These are phyloP conservation scores for Giardia duodenalis DNA, from an alignment of 208 protist genomes.

Conservation along the genomic window DNA sequence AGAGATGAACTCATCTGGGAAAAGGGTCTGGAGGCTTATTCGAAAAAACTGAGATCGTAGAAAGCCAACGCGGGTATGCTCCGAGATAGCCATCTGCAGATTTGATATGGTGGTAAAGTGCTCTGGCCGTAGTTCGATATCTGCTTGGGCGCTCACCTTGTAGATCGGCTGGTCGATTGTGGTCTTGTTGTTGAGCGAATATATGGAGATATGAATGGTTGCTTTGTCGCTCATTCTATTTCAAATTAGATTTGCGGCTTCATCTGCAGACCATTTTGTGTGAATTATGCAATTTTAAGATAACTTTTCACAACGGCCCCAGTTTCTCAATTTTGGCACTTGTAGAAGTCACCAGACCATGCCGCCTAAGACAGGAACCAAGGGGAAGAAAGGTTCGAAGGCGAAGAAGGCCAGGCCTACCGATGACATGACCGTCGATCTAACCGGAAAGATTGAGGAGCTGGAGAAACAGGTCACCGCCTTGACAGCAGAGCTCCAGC, in stretches of 20 bases:
- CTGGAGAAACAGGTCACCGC: neutral
- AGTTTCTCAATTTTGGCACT: neutral
- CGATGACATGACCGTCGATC: neutral
- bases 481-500: conserved; percentile 59
- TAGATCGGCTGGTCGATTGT: neutral
- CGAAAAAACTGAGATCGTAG: neutral
- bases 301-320: neutral
- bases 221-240: neutral
- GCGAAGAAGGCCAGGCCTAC: conserved; percentile 21
- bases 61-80: neutral
- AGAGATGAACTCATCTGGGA: neutral
- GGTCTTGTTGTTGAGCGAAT: neutral
- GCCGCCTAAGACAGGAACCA: neutral
- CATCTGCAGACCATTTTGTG: neutral
- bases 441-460: neutral
- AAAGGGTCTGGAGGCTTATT: neutral
- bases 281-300: neutral
- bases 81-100: neutral
- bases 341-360: neutral
- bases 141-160: neutral
- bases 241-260: neutral
- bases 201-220: neutral
- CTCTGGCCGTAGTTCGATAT: neutral
- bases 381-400: conserved; percentile 22
- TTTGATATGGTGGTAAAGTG: neutral